phyloP scores from a whole-genome alignment of 306 rosid genomes.

The Acacia melanoxylon region DNA sequence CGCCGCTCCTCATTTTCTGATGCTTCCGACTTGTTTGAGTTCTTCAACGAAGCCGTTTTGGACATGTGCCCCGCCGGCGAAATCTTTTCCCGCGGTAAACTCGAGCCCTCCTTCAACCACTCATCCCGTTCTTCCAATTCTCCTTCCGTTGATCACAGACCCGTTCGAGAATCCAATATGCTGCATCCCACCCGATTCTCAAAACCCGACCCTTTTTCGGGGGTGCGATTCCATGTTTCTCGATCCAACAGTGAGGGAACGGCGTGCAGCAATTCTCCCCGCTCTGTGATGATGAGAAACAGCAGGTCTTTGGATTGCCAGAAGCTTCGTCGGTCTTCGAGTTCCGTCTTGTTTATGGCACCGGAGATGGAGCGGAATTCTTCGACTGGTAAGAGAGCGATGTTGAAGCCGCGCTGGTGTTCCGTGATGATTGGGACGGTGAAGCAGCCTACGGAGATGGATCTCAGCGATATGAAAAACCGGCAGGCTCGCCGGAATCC shows the following conservation, averaged over 20 bases:
- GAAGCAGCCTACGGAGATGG: conserved; percentile 80
- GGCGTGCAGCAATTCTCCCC: conserved; percentile 20
- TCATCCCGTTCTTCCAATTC: not conserved
- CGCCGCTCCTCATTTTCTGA: conserved; percentile 37
- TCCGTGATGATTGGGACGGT: conserved; percentile 65
- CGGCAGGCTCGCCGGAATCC: conserved; percentile 65
- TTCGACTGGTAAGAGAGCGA: conserved; percentile 32
- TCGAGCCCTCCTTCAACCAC: conserved; percentile 50
- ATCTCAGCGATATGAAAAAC: conserved; percentile 69
- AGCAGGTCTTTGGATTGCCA: conserved; percentile 61
- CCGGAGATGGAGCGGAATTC: conserved; percentile 47
- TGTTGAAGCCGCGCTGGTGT: conserved; percentile 63
- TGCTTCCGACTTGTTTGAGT: conserved; percentile 57
- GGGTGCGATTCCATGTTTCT: conserved; percentile 35
- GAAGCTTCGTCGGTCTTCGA: conserved; percentile 34
- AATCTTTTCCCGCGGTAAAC: conserved; percentile 62
- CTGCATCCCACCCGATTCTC: conserved; percentile 21
- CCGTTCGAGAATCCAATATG: not conserved
- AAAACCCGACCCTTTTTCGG: conserved; percentile 56
- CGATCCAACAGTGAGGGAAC: conserved; percentile 49
- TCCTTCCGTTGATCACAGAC: not conserved
- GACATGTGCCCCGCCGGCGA: conserved; percentile 68
- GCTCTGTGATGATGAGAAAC: conserved; percentile 40
- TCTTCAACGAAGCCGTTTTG: conserved; percentile 50
- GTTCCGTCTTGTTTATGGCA: conserved; percentile 23